Conservation (phyloP, 2,329 filamentous ascomycete species). For the Talaromyces sp. region DNA sequence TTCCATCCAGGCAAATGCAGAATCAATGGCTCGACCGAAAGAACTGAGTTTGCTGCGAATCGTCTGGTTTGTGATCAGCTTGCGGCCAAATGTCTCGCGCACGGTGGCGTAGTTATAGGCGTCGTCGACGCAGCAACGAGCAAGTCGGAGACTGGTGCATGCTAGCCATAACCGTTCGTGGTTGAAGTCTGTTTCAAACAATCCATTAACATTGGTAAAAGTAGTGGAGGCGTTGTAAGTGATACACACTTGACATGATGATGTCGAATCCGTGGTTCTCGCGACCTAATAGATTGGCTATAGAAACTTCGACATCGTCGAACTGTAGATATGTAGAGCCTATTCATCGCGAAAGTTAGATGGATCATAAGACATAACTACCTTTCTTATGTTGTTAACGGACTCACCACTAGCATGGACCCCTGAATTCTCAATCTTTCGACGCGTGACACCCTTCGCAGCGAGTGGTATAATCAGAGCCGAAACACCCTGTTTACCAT, state of each 20-base stretch:
- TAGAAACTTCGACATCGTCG: slow-evolving; percentile 76
- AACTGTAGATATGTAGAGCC: slow-evolving; percentile 67
- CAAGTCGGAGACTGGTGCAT: background rate
- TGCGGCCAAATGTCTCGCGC: background rate
- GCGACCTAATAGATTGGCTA: slow-evolving; percentile 66
- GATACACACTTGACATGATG: slow-evolving; percentile 59
- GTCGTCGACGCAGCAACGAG: background rate
- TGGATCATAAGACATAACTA: no score
- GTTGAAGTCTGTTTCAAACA: background rate
- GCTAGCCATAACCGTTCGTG: slow-evolving; percentile 2
- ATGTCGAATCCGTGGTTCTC: slow-evolving; percentile 79
- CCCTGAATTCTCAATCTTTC: slow-evolving; percentile 55
- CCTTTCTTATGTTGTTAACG: no score
- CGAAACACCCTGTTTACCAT: slow-evolving; percentile 41
- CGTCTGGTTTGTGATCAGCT: background rate
- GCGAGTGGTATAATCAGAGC: slow-evolving; percentile 55
- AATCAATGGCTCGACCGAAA: background rate
- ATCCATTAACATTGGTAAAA: no score
- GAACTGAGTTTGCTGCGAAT: background rate
- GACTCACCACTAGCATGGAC: slow-evolving; percentile 56
- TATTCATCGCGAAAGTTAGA: no score
- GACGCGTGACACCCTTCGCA: slow-evolving; percentile 45
- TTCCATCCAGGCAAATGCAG: background rate
- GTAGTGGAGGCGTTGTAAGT: no score
- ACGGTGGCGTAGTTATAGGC: background rate